phyloP scores from a whole-genome alignment of 176 grass and related monocot genomes.

The Oryza glumipatula region DNA sequence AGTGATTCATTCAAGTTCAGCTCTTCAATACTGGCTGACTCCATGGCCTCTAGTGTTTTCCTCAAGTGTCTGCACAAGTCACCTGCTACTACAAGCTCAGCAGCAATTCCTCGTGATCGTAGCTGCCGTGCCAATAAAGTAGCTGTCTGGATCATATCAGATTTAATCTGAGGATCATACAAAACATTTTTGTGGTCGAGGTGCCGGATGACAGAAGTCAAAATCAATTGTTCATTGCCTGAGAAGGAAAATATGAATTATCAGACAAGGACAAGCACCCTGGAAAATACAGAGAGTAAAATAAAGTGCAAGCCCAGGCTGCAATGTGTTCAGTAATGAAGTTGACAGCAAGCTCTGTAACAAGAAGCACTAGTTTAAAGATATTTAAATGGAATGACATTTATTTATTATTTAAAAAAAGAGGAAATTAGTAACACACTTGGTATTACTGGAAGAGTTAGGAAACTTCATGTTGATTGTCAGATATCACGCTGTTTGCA shows the following conservation, averaged over 20 bases:
- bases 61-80: conserved; percentile 96
- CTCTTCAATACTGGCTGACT: conserved; percentile 66
- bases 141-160: conserved; percentile 84
- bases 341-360: conserved; percentile 5
- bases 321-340: conserved; percentile 11
- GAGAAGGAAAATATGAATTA: conserved; percentile 36
- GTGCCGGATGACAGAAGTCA: conserved; percentile 80
- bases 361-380: conserved; percentile 11
- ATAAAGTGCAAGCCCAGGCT: background rate
- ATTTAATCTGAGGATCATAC: conserved; percentile 69
- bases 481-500: background rate
- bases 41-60: conserved; percentile 90
- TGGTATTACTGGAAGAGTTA: background rate
- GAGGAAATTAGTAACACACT: background rate
- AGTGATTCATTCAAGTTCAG: conserved; percentile 86
- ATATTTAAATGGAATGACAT: conserved; percentile 10
- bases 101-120: conserved; percentile 60
- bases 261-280: conserved; percentile 3
- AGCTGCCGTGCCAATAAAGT: conserved; percentile 73
- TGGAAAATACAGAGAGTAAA: conserved; percentile 17
- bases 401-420: conserved; percentile 8
- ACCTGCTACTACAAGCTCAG: conserved; percentile 71
- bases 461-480: background rate
- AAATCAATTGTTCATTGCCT: conserved; percentile 84
- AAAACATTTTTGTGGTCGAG: conserved; percentile 88